Conservation (phyloP, 495 filamentous ascomycete species). For the Talaromyces adpressus region DNA sequence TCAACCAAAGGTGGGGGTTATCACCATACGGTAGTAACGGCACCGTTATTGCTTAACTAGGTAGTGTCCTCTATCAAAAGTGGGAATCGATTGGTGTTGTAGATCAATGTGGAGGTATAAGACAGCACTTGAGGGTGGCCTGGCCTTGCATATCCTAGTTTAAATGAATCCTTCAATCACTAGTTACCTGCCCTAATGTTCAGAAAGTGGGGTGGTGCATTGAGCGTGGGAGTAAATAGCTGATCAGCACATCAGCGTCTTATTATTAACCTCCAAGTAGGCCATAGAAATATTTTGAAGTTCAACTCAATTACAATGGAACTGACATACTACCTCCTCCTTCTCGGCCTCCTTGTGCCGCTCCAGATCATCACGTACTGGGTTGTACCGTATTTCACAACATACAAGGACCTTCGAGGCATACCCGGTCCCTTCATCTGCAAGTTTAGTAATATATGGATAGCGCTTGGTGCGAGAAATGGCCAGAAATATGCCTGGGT, state of each 20-base stretch:
- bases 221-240: not conserved
- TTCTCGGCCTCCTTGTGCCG: conserved; percentile 5
- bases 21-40: not conserved
- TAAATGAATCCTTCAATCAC: not conserved
- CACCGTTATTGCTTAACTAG: not conserved
- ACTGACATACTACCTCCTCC: not conserved
- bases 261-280: not conserved
- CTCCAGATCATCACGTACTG: conserved; percentile 17
- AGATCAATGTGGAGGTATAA: not conserved
- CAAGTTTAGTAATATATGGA: conserved; percentile 21
- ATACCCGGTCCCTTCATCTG: conserved; percentile 18
- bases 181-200: not conserved
- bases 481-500: conserved; percentile 20
- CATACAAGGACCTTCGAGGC: conserved; percentile 8
- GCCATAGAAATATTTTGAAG: not conserved
- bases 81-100: not conserved
- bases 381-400: conserved; percentile 17
- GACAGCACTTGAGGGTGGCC: not conserved
- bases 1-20: not conserved
- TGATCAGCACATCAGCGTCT: not conserved
- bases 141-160: not conserved
- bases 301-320: not conserved
- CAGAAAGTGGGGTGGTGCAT: not conserved
- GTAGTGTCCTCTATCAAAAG: not conserved
- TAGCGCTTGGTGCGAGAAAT: conserved; percentile 16